A percentile compares a stretch with the other conserved stretches of the same genome.
Evolutionary conservation across 371 early-diverging fungal genomes (phyloP).

Genomic region (Sporodiniella umbellata): DNA sequence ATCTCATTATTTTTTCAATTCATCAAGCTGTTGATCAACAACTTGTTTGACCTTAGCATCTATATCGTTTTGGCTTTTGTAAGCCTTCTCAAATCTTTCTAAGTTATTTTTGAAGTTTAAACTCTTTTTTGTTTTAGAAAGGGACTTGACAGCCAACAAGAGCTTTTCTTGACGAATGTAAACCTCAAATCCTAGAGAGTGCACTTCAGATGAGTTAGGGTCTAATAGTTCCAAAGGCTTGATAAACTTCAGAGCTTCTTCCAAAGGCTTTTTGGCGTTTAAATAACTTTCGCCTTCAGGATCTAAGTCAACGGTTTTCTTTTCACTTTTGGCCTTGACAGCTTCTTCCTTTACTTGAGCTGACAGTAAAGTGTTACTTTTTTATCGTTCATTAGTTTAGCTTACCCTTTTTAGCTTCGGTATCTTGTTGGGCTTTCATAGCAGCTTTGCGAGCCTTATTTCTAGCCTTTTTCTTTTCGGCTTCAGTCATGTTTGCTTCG

Average conservation of each 20-base stretch:
- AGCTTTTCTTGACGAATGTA: slow-evolving; percentile 79
- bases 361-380: background rate
- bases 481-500: slow-evolving; percentile 58
- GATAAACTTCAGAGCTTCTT: slow-evolving; percentile 74
- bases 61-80: slow-evolving; percentile 20
- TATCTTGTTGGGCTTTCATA: slow-evolving; percentile 43
- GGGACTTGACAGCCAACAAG: slow-evolving; percentile 66
- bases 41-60: slow-evolving; percentile 22
- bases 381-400: background rate
- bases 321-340: slow-evolving; percentile 45
- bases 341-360: slow-evolving; percentile 32
- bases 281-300: slow-evolving; percentile 66
- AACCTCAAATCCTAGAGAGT: slow-evolving; percentile 70
- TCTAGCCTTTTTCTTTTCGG: slow-evolving; percentile 60
- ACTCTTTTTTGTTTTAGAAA: slow-evolving; percentile 56
- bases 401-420: slow-evolving; percentile 38
- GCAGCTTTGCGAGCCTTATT: slow-evolving; percentile 56
- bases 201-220: slow-evolving; percentile 57
- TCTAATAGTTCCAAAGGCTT: slow-evolving; percentile 64
- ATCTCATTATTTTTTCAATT: slow-evolving; percentile 7
- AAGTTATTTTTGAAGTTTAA: slow-evolving; percentile 50
- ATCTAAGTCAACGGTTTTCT: slow-evolving; percentile 59
- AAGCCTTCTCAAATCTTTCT: slow-evolving; percentile 53
- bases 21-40: slow-evolving; percentile 20
- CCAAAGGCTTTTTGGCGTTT: slow-evolving; percentile 63